Evolutionary conservation across 148 eudicot genomes (phyloP), one percentile per base, ranked within the genome.

Genomic region (Mesembryanthemum crystallinum): DNA sequence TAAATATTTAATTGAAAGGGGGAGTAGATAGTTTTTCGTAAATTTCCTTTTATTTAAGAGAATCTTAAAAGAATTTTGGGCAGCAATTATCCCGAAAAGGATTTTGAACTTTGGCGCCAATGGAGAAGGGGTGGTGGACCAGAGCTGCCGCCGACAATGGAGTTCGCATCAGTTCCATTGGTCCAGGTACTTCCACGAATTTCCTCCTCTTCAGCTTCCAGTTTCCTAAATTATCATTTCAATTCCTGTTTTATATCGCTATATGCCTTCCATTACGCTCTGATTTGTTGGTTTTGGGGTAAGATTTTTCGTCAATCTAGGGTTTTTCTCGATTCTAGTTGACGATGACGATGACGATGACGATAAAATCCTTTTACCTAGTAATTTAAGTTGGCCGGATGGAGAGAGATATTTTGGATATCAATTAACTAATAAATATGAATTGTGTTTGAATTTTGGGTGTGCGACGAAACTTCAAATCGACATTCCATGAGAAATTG

Each of bases 81-180:
- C 39, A 35, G 6, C 39, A 35, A 35, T 35, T 35, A 35, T 35
- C 49, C 49, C 14, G 2, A 45, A 45, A 45, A 45, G 57, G 4
- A 55, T 55, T 64, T 64, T 17, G 45, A 20, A 64, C 18, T 64
- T 64, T 64, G 67, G 67, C 67, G 67, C 45, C 45, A 64, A 33
- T 32, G 27, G 23, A 18, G 43, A 32, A 20, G 67, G 15, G 67
- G 17, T 35, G 29, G 67, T 5, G 42, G 8, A 1, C 18, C 18
- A 3, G 24, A 35, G 42, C 24, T 33, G 23, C 24, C 24, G 24
- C n/a, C 0, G 45, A 8, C 67, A 10, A n/a, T 18, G 10, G 4
- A 30, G 5, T 1, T 12, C 49, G 49, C 12, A 8, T 1, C 17
- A 63, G 8, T 15, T 35, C 67, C 8, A 5, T 18, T n/a, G 37